phyloP scores from a whole-genome alignment of 1,284 basidiomycete species.

The Psilocybe mexicana region DNA sequence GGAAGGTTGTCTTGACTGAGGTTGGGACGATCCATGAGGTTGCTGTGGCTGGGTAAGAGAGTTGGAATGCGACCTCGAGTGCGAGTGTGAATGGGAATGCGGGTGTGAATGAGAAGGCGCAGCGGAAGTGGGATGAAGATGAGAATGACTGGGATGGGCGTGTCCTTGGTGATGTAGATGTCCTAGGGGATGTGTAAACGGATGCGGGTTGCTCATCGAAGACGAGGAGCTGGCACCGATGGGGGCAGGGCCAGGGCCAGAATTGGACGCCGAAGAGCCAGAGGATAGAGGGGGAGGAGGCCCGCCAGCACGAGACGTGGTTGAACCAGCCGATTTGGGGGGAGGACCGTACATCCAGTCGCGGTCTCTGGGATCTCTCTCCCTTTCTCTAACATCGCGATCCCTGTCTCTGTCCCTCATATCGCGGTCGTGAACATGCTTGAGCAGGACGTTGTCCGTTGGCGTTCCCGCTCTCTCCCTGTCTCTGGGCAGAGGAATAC shows the following conservation, averaged over 20 bases:
- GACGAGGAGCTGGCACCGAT: background rate
- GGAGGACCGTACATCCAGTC: background rate
- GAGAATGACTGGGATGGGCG: constrained; percentile 9
- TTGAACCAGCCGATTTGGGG: background rate
- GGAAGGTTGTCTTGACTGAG: constrained; percentile 10
- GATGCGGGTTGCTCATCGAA: constrained; percentile 17
- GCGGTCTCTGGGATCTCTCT: constrained; percentile 9
- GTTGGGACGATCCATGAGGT: background rate
- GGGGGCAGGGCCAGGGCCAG: background rate
- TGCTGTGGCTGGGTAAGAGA: background rate
- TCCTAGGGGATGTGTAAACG: constrained; percentile 15
- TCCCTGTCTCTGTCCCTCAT: constrained; percentile 9
- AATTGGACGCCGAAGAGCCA: background rate
- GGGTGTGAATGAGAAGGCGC: constrained; percentile 14
- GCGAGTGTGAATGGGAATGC: constrained; percentile 12
- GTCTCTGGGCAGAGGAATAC: background rate
- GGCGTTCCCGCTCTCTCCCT: constrained; percentile 7
- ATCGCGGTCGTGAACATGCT: background rate
- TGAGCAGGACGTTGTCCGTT: background rate
- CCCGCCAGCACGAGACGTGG: background rate
- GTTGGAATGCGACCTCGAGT: constrained; percentile 5
- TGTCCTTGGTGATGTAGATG: constrained; percentile 12
- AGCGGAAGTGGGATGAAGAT: constrained; percentile 3
- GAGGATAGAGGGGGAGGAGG: background rate
- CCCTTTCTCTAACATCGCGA: background rate